A percentile compares a stretch with the other conserved stretches of the same genome.
These are phyloP conservation scores for Balamuthia mandrillaris DNA, from an alignment of 208 protist genomes.

Conservation along the genomic window DNA sequence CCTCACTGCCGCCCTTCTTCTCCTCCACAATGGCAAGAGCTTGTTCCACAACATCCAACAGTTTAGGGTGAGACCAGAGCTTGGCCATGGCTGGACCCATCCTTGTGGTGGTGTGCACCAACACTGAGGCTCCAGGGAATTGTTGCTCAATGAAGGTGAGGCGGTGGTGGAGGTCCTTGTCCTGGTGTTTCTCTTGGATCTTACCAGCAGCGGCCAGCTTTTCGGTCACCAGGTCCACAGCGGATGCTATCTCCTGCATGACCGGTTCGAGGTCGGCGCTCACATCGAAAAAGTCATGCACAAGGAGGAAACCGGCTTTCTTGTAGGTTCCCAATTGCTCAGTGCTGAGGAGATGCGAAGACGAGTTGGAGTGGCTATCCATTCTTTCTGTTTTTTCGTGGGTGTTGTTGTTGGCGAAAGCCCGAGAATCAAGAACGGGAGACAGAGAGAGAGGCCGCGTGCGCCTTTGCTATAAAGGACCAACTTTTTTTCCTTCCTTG, in stretches of 20 bases:
- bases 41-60: background rate
- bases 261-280: background rate
- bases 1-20: background rate
- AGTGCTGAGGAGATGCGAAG: background rate
- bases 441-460: too few species aligned
- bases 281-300: background rate
- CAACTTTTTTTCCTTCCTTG: too few species aligned
- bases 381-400: too few species aligned
- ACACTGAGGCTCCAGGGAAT: background rate
- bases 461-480: too few species aligned
- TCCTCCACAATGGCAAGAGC: background rate
- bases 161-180: background rate
- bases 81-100: background rate
- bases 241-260: background rate
- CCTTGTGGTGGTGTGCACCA: background rate
- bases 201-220: background rate
- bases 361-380: too few species aligned
- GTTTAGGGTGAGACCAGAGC: background rate
- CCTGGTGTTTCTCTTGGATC: background rate
- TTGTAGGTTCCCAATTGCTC: background rate
- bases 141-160: background rate
- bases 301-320: background rate
- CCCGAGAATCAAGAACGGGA: too few species aligned
- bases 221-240: background rate
- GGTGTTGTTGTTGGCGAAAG: too few species aligned